phyloP scores from a whole-genome alignment of 345 rosid species.

The Crucihimalaya himalaica region DNA sequence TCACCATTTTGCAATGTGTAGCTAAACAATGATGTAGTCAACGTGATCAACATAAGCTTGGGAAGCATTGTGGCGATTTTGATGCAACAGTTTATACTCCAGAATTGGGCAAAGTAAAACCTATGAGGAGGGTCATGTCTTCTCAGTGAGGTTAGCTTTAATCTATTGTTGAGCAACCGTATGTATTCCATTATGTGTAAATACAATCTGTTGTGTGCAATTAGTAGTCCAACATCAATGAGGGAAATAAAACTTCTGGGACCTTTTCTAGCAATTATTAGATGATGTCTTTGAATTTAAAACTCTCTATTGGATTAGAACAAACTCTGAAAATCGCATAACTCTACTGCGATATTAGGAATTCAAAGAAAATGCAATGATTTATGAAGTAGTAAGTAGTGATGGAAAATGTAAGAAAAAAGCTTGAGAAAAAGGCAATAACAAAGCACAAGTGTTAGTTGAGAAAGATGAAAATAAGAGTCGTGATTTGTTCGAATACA shows the following conservation, averaged over 20 bases:
- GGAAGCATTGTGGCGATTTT: conserved; percentile 84
- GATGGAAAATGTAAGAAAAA: not conserved
- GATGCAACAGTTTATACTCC: conserved; percentile 62
- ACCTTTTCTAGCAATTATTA: not conserved
- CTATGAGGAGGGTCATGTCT: not conserved
- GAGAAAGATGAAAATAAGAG: not conserved
- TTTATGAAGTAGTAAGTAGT: not conserved
- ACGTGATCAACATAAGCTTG: conserved; percentile 83
- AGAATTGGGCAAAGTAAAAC: conserved; percentile 40
- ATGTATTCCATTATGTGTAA: conserved; percentile 5
- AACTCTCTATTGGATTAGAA: not conserved
- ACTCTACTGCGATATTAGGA: not conserved
- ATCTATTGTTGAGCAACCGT: not conserved
- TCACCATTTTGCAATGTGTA: conserved; percentile 42
- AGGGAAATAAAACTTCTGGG: not conserved
- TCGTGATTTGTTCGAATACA: conserved; percentile 1
- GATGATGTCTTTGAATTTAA: not conserved
- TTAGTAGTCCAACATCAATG: conserved; percentile 3
- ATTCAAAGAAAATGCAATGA: not conserved
- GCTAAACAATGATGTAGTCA: conserved; percentile 93
- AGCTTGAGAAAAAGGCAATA: not conserved
- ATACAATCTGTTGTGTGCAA: conserved; percentile 8
- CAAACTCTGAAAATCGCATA: not conserved
- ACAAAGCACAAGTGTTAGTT: not conserved
- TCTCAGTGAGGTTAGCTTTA: conserved; percentile 15